Percentiles rank a stretch among this genome's conserved stretches.
These are phyloP conservation scores for Myriosclerotinia duriaeana DNA, from an alignment of 2,329 filamentous ascomycete species.

Conservation along the genomic window DNA sequence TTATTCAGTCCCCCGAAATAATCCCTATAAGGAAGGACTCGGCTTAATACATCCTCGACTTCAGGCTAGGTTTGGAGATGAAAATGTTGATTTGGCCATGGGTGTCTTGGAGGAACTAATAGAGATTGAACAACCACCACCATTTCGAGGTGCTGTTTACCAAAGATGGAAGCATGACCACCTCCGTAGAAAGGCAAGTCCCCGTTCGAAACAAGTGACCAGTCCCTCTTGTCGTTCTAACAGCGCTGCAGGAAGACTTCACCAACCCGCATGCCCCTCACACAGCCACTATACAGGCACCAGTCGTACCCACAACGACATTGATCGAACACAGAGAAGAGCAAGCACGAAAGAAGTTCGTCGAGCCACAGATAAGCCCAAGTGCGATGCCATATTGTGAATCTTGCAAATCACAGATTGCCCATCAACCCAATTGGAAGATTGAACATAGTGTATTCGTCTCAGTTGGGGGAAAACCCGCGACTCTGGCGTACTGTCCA, in stretches of 20 bases:
- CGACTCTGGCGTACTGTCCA: constrained; percentile 23
- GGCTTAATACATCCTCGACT: constrained; percentile 47
- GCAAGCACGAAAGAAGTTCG: constrained; percentile 20
- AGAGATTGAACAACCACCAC: constrained; percentile 47
- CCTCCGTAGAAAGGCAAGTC: constrained; percentile 46
- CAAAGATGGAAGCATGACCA: constrained; percentile 50
- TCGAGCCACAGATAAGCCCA: constrained; percentile 20
- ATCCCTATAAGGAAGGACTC: constrained; percentile 49
- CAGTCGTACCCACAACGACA: constrained; percentile 44
- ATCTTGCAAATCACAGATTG: constrained; percentile 22
- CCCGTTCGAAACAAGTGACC: neutral
- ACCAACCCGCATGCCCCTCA: constrained; percentile 50
- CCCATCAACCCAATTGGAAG: constrained; percentile 25
- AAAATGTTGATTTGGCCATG: constrained; percentile 47
- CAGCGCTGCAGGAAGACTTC: constrained; percentile 39
- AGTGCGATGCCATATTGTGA: constrained; percentile 14
- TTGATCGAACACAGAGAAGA: constrained; percentile 44
- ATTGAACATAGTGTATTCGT: constrained; percentile 29
- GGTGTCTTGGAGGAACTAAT: constrained; percentile 51
- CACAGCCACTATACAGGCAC: constrained; percentile 47
- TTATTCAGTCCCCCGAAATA: constrained; percentile 48
- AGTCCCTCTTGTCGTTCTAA: constrained; percentile 10
- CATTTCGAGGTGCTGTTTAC: constrained; percentile 48
- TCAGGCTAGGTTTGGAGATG: constrained; percentile 48
- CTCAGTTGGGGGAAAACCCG: constrained; percentile 22